Evolutionary conservation across 1,284 basidiomycete species (phyloP).

Genomic region (Leccinum pachyderme): DNA sequence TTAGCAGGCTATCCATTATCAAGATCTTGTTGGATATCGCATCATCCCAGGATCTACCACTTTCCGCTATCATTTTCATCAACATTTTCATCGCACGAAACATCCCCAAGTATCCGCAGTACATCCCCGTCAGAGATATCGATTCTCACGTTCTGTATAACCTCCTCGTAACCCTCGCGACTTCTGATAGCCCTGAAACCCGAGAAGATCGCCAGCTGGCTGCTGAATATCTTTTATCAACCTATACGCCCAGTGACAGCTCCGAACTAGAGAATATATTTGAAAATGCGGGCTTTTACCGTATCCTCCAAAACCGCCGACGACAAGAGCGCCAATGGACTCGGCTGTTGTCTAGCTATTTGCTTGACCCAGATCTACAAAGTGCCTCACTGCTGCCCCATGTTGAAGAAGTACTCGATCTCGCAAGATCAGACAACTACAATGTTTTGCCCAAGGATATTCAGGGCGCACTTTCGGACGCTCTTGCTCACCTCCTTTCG

Average conservation of each 20-base stretch:
- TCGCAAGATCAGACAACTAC: slow-evolving; percentile 44
- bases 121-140: slow-evolving; percentile 46
- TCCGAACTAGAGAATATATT: slow-evolving; percentile 72
- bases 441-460: slow-evolving; percentile 51
- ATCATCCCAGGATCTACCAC: slow-evolving; percentile 51
- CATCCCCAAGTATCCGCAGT: slow-evolving; percentile 95
- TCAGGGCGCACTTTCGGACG: slow-evolving; percentile 46
- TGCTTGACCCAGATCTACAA: slow-evolving; percentile 75
- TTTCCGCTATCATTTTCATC: slow-evolving; percentile 76
- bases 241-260: slow-evolving; percentile 81
- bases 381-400: slow-evolving; percentile 61
- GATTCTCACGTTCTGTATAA: slow-evolving; percentile 58
- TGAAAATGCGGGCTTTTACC: slow-evolving; percentile 83
- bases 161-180: slow-evolving; percentile 79
- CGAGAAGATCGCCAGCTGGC: slow-evolving; percentile 94
- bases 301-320: slow-evolving; percentile 84
- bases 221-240: slow-evolving; percentile 91
- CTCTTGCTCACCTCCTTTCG: slow-evolving; percentile 65
- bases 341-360: slow-evolving; percentile 66
- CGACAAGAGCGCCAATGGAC: slow-evolving; percentile 77
- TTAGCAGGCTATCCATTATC: slow-evolving; percentile 81
- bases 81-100: slow-evolving; percentile 97
- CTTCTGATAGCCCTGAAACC: slow-evolving; percentile 66
- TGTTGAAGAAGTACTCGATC: slow-evolving; percentile 61
- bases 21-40: slow-evolving; percentile 85